These are phyloP conservation scores for Rhizoclosmatium globosum DNA, from an alignment of 192 early-diverging fungal species.

Conservation along the genomic window DNA sequence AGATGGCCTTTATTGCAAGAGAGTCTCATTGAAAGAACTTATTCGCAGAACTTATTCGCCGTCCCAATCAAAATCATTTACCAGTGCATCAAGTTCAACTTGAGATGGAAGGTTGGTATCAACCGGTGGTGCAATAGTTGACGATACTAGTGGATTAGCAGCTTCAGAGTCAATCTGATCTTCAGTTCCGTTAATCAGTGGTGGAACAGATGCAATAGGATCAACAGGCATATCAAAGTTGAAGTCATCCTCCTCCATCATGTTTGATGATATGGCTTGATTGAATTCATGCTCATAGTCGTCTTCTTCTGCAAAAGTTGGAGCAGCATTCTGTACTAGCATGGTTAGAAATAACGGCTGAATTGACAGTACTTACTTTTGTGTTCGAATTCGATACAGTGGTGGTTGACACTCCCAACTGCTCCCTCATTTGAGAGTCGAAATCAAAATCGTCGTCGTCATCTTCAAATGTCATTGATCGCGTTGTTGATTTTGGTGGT, in stretches of 20 bases:
- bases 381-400: neutral
- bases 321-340: no score
- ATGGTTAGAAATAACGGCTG: no score
- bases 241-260: neutral
- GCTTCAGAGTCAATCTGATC: no score
- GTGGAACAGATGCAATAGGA: no score
- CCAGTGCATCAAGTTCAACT: neutral
- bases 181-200: no score
- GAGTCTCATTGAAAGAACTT: no score
- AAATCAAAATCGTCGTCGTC: neutral
- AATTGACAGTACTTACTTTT: no score
- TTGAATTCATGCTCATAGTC: slow-evolving; percentile 15
- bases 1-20: no score
- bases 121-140: no score
- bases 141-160: no score
- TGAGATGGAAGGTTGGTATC: neutral
- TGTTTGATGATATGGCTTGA: neutral
- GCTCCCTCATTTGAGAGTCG: neutral
- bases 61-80: neutral
- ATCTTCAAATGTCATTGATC: neutral
- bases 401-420: neutral
- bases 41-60: neutral
- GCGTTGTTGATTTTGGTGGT: neutral
- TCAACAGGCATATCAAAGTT: neutral
- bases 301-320: slow-evolving; percentile 7